Base-by-base conservation (phyloP, 495 filamentous ascomycete species). In the Cercophora newfieldiana region DNA sequence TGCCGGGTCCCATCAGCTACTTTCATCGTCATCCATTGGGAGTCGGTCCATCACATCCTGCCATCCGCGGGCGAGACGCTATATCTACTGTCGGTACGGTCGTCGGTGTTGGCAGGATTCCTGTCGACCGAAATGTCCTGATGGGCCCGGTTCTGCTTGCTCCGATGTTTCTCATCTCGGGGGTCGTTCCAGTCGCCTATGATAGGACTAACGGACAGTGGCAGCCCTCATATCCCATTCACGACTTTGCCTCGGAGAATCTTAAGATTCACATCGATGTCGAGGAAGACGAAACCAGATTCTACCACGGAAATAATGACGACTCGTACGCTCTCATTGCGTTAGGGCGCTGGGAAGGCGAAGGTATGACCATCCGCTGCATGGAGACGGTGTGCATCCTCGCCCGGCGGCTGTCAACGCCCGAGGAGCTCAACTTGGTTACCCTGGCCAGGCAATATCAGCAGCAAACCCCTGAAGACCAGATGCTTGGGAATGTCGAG, bases 301-400 rank as follows among this genome's bases (percentile, higher is more conserved):
- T 56, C 10, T 25, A 56, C 24, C 22, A 28, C 7, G 25, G 26
- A n/a, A 28, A 56, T 24, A 56, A 18, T 18, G 53, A 24, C 14
- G 53, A 56, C 29, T n/a, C 25, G 25, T 56, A 56, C 4, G 53
- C 29, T 19, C 53, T 56, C 3, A 56, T 56, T 2, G 18, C 26
- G 7, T 19, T 19, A 7, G 53, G 53, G 6, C 53, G 53, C 12
- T 56, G 53, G 53, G 53, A 56, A 24, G 53, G 53, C 53, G 25
- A 30, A 16, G 53, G 53, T 28, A 19, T 56, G 14, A 56, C 53
- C 25, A 56, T 56, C 16, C 21, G 24, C 53, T 19, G 24, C 4
- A 30, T 56, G 53, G 53, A 56, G 25, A 56, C 53, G 53, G 53
- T 56, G 3, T 56, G 53, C 25, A 56, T 56, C 53, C 53, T 56